phyloP scores from a whole-genome alignment of 2,329 filamentous ascomycete genomes.

The Calonectria pauciramosa region DNA sequence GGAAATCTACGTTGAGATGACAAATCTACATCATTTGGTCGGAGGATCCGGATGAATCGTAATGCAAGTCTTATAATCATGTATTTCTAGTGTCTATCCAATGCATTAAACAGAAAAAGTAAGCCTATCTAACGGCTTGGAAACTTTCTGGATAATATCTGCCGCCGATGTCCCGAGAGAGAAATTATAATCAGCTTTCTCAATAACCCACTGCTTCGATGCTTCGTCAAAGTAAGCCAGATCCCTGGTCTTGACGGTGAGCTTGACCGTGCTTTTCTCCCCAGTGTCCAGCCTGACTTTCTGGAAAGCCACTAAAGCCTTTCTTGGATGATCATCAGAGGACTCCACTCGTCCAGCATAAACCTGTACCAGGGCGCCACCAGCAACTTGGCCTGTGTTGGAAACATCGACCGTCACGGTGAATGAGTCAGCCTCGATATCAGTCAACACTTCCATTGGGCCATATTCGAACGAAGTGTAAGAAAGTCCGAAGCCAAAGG shows the following conservation, averaged over 20 bases:
- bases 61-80: not conserved
- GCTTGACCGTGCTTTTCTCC: slow-evolving; percentile 27
- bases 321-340: slow-evolving; percentile 35
- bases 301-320: slow-evolving; percentile 43
- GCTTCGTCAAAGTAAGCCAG: slow-evolving; percentile 46
- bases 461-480: slow-evolving; percentile 42
- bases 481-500: slow-evolving; percentile 29
- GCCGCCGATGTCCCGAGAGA: slow-evolving; percentile 44
- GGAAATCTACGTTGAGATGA: not conserved
- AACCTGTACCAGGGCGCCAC: slow-evolving; percentile 68
- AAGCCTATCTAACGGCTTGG: not conserved
- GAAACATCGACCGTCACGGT: slow-evolving; percentile 61
- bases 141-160: slow-evolving; percentile 24
- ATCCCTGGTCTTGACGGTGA: slow-evolving; percentile 40
- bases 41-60: not conserved
- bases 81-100: not conserved
- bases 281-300: slow-evolving; percentile 40
- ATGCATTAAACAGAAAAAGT: slow-evolving; percentile 2
- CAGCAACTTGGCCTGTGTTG: slow-evolving; percentile 67
- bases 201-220: slow-evolving; percentile 44
- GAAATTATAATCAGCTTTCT: slow-evolving; percentile 44
- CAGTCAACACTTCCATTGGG: slow-evolving; percentile 35
- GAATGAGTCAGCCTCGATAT: slow-evolving; percentile 36
- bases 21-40: not conserved
- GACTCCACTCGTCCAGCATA: slow-evolving; percentile 52